Evolutionary conservation across 805 yeast genomes (phyloP).

Genomic region (Yamadazyma paraphyllophila): DNA sequence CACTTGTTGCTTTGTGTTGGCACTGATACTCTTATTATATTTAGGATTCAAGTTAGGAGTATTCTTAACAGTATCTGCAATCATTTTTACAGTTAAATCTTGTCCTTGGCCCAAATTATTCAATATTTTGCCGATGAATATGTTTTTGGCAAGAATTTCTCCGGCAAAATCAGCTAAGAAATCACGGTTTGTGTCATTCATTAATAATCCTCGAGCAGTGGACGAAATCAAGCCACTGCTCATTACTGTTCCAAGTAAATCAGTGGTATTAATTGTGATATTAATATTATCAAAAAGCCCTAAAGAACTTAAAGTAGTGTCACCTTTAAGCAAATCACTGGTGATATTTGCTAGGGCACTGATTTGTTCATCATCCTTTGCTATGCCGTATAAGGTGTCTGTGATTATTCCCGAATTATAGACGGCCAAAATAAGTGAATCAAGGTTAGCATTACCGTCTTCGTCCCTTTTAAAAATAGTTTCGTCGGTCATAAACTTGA

Average conservation of each 20-base stretch:
- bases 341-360: conserved; percentile 25
- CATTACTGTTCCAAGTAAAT: conserved; percentile 19
- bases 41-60: conserved; percentile 30
- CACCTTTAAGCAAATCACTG: conserved; percentile 14
- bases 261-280: conserved; percentile 23
- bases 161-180: conserved; percentile 27
- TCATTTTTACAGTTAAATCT: conserved; percentile 25
- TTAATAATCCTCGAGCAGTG: conserved; percentile 24
- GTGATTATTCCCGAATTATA: conserved; percentile 13
- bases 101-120: conserved; percentile 34
- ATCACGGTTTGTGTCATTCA: conserved; percentile 29
- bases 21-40: conserved; percentile 8
- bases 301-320: not conserved
- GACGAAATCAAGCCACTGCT: conserved; percentile 28
- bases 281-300: conserved; percentile 10
- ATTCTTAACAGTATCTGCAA: conserved; percentile 28
- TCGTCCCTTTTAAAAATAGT: conserved; percentile 12
- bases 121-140: conserved; percentile 30
- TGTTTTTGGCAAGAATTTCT: conserved; percentile 21
- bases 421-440: conserved; percentile 9
- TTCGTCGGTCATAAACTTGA: conserved; percentile 12
- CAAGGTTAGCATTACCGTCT: conserved; percentile 5
- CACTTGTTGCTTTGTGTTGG: conserved; percentile 7
- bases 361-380: conserved; percentile 28
- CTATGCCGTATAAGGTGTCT: conserved; percentile 28